Evolutionary conservation across 2,329 filamentous ascomycete genomes (phyloP), one percentile per base, ranked within the genome.

Genomic region (Tolypocladium endophyticum): DNA sequence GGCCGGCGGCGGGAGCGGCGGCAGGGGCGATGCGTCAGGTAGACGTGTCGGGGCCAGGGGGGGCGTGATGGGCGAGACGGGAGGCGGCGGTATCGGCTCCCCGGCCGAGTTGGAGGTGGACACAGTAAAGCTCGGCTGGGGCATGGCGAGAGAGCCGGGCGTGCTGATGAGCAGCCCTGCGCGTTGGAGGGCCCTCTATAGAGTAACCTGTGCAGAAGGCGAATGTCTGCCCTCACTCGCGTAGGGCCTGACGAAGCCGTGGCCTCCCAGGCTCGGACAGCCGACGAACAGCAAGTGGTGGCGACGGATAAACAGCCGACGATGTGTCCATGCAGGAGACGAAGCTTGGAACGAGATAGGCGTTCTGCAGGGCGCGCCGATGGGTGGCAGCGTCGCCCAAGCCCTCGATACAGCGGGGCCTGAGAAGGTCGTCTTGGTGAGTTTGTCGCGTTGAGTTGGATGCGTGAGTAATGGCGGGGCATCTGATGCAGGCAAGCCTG

Each of bases 41-140:
- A 74, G 69, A 56, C 67, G 72, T 41, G 73, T 68, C 18, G 76
- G 72, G 60, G 70, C 71, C 30, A 77, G 70, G 9, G 79, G 79
- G 12, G 81, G 81, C 23, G 82, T 83, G 62, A 84, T 78, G 58
- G 81, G 81, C 62, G 80, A 83, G 63, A 84, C 74, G 58, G 80
- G 77, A 28, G 81, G 81, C 36, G 76, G 74, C 36, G 80, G 23
- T 80, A 81, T 39, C 75, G 70, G 43, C 76, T 69, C 50, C 11
- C 74, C 74, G 30, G 70, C 65, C 59, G 61, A 60, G 60, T 63
- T 50, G 64, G 61, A 60, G 63, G 66, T 64, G 62, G 68, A 66
- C 53, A 70, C 70, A 38, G 67, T 65, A 55, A 71, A 68, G 54
- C 69, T 72, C 61, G 71, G 67, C 56, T 69, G 69, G 36, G 70